Conservation (phyloP, 176 grass and related monocot species). For the Puya raimondii region DNA sequence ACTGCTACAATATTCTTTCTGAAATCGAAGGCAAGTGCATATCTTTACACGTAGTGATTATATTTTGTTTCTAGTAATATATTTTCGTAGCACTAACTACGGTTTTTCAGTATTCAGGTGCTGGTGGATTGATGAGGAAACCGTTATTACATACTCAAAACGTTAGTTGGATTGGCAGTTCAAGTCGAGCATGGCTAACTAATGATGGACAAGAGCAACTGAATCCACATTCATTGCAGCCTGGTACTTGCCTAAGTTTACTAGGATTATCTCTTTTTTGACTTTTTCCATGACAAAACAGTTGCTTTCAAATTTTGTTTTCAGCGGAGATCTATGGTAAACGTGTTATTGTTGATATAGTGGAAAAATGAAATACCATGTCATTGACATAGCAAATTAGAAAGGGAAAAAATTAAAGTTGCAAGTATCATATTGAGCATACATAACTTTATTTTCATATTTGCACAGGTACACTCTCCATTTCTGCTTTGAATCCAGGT, state of each 20-base stretch:
- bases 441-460: too few species aligned
- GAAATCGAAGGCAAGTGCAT: slow-evolving; percentile 18
- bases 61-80: background rate
- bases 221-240: slow-evolving; percentile 1
- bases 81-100: background rate
- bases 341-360: too few species aligned
- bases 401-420: too few species aligned
- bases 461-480: too few species aligned
- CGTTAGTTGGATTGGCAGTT: slow-evolving; percentile 35
- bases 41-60: slow-evolving; percentile 3
- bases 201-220: slow-evolving; percentile 9
- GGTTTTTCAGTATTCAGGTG: slow-evolving; percentile 19
- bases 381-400: too few species aligned
- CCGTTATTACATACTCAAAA: slow-evolving; percentile 17
- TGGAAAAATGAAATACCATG: too few species aligned
- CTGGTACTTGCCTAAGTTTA: slow-evolving; percentile 12
- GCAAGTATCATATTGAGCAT: too few species aligned
- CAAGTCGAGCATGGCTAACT: slow-evolving; percentile 21
- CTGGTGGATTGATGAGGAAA: slow-evolving; percentile 1
- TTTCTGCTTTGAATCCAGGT: too few species aligned
- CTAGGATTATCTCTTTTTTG: background rate
- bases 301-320: too few species aligned
- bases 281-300: too few species aligned
- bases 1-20: slow-evolving; percentile 12
- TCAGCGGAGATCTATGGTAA: too few species aligned